Evolutionary conservation across 352 stramenopile species (phyloP), one percentile per base, ranked within the genome.

Genomic region (Saprolegnia diclina): DNA sequence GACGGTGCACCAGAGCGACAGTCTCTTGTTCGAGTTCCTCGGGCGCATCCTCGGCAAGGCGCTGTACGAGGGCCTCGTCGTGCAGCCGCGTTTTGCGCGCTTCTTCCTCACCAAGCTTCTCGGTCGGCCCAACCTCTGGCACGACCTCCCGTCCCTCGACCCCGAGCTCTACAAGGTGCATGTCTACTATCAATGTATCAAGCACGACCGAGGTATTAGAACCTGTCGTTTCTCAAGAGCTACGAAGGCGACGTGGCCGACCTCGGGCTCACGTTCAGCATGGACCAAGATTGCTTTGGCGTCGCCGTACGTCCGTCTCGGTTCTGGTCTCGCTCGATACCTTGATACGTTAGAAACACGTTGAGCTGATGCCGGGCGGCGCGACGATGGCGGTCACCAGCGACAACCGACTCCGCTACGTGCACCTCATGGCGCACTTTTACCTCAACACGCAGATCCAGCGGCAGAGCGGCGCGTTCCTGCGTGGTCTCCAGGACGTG

Each of bases 101-200:
- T 98, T 98, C 68, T 99, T 99, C 73, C 79, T 99, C 0, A 89
- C 85, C 9, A 96, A 98, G 64, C 80, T 98, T 35, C 76, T 98
- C 18, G 77, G 86, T 45, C 79, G 74, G 18, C 81, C 82, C 72
- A 91, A 88, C 67, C 74, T 85, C 16, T 46, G 92, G 13, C 88
- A 96, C 52, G 95, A 99, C 59, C 76, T 99, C 13, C 83, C 81
- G 37, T 96, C 89, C 6, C 83, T 98, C 22, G 96, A 99, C 72
- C 73, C 75, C 0, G 89, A 98, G 72, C 90, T 99, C 56, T 97
- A 98, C 77, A 96, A 95, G 79, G 82, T 87, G 70, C 13, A 66
- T 32, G 21, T 37, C n/a, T 42, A 14, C 26, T 1, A 45, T 35
- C 29, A 35, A 6, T 18, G 26, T 5, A n/a, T 52, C 40, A 64